Evolutionary conservation across 176 grass and related monocot species (phyloP).

Genomic region (maize (Zea mays)): Zm-B73-REFERENCE-NAM-5.0 NC_050102.1:151860501-151861000

Average conservation of each 20-base stretch:
- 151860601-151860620: slow-evolving; percentile 78
- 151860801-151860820: background rate
- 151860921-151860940: background rate
- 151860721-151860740: slow-evolving; percentile 23
- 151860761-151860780: background rate
- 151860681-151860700: slow-evolving; percentile 91
- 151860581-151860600: slow-evolving; percentile 85
- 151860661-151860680: slow-evolving; percentile 75
- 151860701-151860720: slow-evolving; percentile 61
- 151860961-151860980: background rate
- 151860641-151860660: slow-evolving; percentile 93
- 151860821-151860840: background rate
- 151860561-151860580: slow-evolving; percentile 95
- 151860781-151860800: slow-evolving; percentile 4
- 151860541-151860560: slow-evolving; percentile 78
- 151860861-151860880: background rate
- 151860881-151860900: background rate
- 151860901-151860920: background rate
- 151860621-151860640: slow-evolving; percentile 63
- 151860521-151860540: slow-evolving; percentile 68
- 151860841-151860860: background rate
- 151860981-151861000: background rate
- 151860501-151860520: slow-evolving; percentile 69
- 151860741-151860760: slow-evolving; percentile 1
- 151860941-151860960: background rate